Evolutionary conservation across 768 basidiomycete species (phyloP).

Genomic region (Tylopilus sp.): DNA sequence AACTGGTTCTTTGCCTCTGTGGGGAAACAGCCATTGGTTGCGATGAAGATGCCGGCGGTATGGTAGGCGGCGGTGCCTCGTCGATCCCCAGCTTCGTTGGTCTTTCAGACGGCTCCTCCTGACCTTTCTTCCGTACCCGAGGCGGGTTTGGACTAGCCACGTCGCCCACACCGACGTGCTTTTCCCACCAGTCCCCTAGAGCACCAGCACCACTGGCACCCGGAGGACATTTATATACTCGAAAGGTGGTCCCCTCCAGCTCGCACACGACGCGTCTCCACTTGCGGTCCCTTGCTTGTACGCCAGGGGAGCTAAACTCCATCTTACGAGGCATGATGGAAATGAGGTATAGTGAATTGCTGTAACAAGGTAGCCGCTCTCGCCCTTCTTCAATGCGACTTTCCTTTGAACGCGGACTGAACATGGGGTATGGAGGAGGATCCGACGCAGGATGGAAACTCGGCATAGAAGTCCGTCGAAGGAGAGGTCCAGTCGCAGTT

Average conservation of each 20-base stretch:
- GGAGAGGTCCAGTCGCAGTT: slow-evolving; percentile 37
- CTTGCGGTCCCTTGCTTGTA: slow-evolving; percentile 86
- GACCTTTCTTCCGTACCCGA: slow-evolving; percentile 16
- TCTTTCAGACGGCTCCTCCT: slow-evolving; percentile 25
- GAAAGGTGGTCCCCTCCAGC: slow-evolving; percentile 88
- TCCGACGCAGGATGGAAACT: slow-evolving; percentile 53
- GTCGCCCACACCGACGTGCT: slow-evolving; percentile 70
- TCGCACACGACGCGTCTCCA: slow-evolving; percentile 90
- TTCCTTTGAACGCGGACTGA: slow-evolving; percentile 31
- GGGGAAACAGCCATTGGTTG: slow-evolving; percentile 6
- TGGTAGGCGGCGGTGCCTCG: neutral
- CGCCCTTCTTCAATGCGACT: slow-evolving; percentile 58
- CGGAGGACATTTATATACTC: slow-evolving; percentile 59
- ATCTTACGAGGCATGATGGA: slow-evolving; percentile 87
- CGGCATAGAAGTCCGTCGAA: slow-evolving; percentile 70
- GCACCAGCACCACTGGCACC: slow-evolving; percentile 44
- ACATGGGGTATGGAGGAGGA: slow-evolving; percentile 69
- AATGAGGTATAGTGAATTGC: slow-evolving; percentile 76
- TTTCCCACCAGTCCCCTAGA: slow-evolving; percentile 78
- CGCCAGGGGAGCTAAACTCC: slow-evolving; percentile 84
- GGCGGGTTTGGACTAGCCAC: slow-evolving; percentile 32
- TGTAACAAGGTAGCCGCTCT: slow-evolving; percentile 79
- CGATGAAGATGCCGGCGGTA: neutral
- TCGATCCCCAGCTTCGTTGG: slow-evolving; percentile 24
- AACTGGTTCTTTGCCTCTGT: slow-evolving; percentile 15